These are phyloP conservation scores for Aristolochia californica DNA, from an alignment of 164 flowering plant species.

Conservation along the genomic window DNA sequence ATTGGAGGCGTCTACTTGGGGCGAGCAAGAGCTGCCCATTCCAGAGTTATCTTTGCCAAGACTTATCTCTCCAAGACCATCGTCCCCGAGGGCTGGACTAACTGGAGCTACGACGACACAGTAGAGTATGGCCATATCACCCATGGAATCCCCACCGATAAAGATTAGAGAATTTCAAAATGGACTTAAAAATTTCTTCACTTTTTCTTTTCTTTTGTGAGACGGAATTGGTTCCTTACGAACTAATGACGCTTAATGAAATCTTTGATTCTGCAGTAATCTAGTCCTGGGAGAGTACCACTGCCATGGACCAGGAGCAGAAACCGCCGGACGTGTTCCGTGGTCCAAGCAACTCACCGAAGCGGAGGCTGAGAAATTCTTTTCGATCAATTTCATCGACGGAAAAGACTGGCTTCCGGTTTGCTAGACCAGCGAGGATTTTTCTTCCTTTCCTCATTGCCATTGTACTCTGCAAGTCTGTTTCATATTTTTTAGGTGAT, in stretches of 20 bases:
- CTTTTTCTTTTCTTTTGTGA: neutral
- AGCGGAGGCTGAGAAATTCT: conserved; percentile 41
- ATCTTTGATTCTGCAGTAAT: conserved; percentile 27
- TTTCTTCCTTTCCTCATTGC: no score
- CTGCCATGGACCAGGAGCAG: conserved; percentile 68
- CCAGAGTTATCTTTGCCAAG: conserved; percentile 63
- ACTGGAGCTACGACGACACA: conserved; percentile 59
- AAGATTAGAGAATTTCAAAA: no score
- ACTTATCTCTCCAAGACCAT: conserved; percentile 66
- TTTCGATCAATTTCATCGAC: conserved; percentile 47
- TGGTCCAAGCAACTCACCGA: conserved; percentile 55
- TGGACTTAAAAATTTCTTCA: neutral
- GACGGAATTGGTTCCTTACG: neutral
- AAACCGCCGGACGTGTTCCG: conserved; percentile 17
- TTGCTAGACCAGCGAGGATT: conserved; percentile 1
- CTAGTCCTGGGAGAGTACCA: conserved; percentile 54
- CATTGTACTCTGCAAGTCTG: no score
- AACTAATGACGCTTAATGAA: no score
- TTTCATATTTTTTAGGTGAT: no score
- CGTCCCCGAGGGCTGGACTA: conserved; percentile 71
- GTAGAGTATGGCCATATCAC: conserved; percentile 34
- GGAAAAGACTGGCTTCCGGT: conserved; percentile 77
- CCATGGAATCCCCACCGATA: no score
- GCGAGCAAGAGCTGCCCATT: conserved; percentile 60
- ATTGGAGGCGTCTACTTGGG: conserved; percentile 56